Percentiles rank a stretch among this genome's conserved stretches.
Evolutionary conservation across 164 flowering plant genomes (phyloP).

Genomic region (Echeveria elegans): DNA sequence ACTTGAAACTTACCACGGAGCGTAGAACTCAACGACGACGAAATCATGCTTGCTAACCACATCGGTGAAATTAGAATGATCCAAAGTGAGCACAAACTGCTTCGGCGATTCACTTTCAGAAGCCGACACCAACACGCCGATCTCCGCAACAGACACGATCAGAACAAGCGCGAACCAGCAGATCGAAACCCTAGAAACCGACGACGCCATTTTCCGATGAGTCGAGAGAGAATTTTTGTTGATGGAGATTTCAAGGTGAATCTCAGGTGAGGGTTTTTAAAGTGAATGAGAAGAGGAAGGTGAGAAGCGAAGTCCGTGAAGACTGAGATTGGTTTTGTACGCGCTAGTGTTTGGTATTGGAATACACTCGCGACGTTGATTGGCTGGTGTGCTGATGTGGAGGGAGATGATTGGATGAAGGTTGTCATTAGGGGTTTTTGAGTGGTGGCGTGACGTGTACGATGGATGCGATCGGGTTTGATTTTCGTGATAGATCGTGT

Average conservation of each 20-base stretch:
- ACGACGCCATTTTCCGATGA: constrained; percentile 21
- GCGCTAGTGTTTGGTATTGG: background rate
- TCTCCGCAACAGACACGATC: constrained; percentile 11
- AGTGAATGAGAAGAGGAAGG: background rate
- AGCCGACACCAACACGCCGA: constrained; percentile 8
- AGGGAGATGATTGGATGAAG: background rate
- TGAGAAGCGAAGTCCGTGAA: background rate
- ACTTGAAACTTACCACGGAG: constrained; percentile 59
- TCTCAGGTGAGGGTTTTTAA: background rate
- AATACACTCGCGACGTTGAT: background rate
- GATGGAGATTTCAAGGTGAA: background rate
- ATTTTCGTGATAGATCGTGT: background rate
- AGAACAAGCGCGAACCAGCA: constrained; percentile 15
- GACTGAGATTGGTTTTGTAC: background rate
- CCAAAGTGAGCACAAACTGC: constrained; percentile 70
- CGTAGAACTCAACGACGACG: constrained; percentile 91
- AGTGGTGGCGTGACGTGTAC: background rate
- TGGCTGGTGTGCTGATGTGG: background rate
- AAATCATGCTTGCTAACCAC: constrained; percentile 48
- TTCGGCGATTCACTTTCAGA: constrained; percentile 16
- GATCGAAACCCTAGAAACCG: constrained; percentile 19
- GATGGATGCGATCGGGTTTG: background rate
- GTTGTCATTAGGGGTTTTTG: background rate
- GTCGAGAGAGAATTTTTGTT: background rate
- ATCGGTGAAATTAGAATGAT: constrained; percentile 66